A percentile compares a stretch with the other conserved stretches of the same genome.
phyloP scores from a whole-genome alignment of 192 early-diverging fungal species.

The Phycomyces blakesleeanus region DNA sequence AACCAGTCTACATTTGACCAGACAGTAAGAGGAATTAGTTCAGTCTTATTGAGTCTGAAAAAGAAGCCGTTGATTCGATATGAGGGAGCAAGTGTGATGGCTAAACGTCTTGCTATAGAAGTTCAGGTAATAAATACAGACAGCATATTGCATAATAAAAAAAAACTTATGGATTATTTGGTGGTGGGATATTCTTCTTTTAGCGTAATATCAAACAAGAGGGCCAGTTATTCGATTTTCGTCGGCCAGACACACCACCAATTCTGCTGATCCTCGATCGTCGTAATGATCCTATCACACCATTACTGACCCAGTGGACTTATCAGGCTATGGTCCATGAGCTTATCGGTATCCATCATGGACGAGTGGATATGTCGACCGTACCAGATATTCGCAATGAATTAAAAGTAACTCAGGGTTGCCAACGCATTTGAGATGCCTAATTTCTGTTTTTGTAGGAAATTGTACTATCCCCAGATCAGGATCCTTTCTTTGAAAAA shows the following conservation, averaged over 20 bases:
- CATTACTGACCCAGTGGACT: constrained; percentile 94
- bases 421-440: neutral
- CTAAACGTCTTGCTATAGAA: constrained; percentile 78
- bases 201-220: constrained; percentile 78
- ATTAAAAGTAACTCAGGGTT: constrained; percentile 56
- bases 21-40: constrained; percentile 71
- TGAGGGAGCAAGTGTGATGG: constrained; percentile 78
- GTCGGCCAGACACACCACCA: constrained; percentile 76
- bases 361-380: constrained; percentile 85
- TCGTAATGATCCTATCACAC: constrained; percentile 92
- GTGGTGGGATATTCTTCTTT: neutral
- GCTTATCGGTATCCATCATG: constrained; percentile 88
- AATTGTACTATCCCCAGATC: constrained; percentile 86
- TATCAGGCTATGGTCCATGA: constrained; percentile 99
- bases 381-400: constrained; percentile 80
- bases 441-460: constrained; percentile 47
- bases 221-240: constrained; percentile 73
- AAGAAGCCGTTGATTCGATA: constrained; percentile 92
- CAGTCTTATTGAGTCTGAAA: constrained; percentile 80
- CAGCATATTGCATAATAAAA: neutral
- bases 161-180: neutral
- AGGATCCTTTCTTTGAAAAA: constrained; percentile 90
- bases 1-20: constrained; percentile 72
- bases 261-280: constrained; percentile 90
- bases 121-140: too few species aligned